Evolutionary conservation across 2,329 filamentous ascomycete genomes (phyloP).

Genomic region (Phyllosticta capitalensis): DNA sequence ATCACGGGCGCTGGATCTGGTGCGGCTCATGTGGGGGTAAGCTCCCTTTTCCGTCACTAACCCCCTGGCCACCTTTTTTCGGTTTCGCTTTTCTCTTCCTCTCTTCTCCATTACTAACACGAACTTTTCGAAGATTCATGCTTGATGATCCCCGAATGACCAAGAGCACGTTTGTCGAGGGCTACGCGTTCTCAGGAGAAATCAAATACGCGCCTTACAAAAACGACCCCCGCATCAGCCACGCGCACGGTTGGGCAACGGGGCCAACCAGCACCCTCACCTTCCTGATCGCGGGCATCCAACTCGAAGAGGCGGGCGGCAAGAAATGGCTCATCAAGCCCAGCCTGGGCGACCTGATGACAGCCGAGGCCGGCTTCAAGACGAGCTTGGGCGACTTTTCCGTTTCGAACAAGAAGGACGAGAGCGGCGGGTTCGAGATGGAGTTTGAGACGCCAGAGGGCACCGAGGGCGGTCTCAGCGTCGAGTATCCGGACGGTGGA

Average conservation of each 20-base stretch:
- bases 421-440: conserved; percentile 14
- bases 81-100: too few species aligned
- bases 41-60: neutral
- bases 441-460: conserved; percentile 25
- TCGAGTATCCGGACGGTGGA: conserved; percentile 17
- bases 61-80: conserved; percentile 28
- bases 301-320: conserved; percentile 31
- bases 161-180: conserved; percentile 49
- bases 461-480: conserved; percentile 21
- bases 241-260: conserved; percentile 36
- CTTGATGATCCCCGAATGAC: conserved; percentile 48
- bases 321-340: conserved; percentile 36
- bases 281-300: conserved; percentile 37
- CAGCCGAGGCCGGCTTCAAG: conserved; percentile 37
- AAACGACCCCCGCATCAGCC: conserved; percentile 28
- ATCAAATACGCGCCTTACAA: conserved; percentile 34
- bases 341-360: conserved; percentile 34
- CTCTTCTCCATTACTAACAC: conserved; percentile 22
- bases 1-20: conserved; percentile 45
- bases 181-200: conserved; percentile 47
- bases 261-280: conserved; percentile 24
- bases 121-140: conserved; percentile 36
- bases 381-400: conserved; percentile 31
- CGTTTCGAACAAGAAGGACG: conserved; percentile 20
- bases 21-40: conserved; percentile 46